phyloP scores from a whole-genome alignment of 2,329 filamentous ascomycete genomes.

The Penicillium sp. region DNA sequence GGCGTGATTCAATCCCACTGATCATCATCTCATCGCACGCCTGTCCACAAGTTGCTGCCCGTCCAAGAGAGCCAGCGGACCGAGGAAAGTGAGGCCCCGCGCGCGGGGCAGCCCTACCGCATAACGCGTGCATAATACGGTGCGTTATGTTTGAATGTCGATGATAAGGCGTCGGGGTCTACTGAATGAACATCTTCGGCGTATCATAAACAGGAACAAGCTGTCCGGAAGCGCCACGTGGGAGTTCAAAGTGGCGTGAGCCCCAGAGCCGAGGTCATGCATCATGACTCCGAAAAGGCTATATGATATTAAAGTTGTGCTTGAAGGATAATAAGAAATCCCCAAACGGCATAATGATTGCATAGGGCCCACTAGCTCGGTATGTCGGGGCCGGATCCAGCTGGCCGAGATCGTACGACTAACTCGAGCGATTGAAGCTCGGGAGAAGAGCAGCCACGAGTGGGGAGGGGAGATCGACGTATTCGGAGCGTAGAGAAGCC shows the following conservation, averaged over 20 bases:
- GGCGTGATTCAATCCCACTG: not conserved
- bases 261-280: slow-evolving; percentile 13
- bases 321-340: not conserved
- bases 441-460: slow-evolving; percentile 1
- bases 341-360: not conserved
- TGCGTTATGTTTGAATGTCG: not conserved
- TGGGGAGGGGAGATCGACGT: slow-evolving; percentile 7
- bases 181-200: not conserved
- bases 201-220: not conserved
- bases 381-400: slow-evolving; percentile 8
- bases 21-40: not conserved
- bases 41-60: not conserved
- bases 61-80: slow-evolving; percentile 11
- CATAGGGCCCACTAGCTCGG: slow-evolving; percentile 8
- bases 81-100: slow-evolving; percentile 11
- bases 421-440: not conserved
- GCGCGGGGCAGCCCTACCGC: slow-evolving; percentile 6
- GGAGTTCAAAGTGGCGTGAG: slow-evolving; percentile 10
- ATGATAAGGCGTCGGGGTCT: not conserved
- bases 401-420: slow-evolving; percentile 17
- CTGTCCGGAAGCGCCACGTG: not conserved
- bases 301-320: not conserved
- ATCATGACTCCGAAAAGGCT: not conserved
- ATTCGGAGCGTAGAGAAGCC: not conserved
- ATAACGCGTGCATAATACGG: not conserved